Evolutionary conservation across 345 rosid species (phyloP), one percentile per base, ranked within the genome.

Genomic region (Balakata baccata): DNA sequence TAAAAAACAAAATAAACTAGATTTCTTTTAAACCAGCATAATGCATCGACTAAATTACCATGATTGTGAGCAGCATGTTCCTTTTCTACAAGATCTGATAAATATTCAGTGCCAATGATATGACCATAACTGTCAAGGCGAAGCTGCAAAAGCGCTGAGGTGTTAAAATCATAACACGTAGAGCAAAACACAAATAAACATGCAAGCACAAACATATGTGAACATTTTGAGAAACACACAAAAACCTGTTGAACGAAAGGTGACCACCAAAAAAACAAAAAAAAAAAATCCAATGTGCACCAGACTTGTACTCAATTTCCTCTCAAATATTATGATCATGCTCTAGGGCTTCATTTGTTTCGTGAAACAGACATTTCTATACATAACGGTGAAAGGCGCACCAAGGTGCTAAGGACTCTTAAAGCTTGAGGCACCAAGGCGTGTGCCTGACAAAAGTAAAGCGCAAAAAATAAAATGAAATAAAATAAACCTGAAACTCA

Each of bases 81-180:
- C 83, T 88, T 89, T 80, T 96, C 98, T 47, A 96, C 97, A 77
- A 96, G 98, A 81, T 96, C 98, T 58, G 96, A 89, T 74, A 96
- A 61, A 83, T 85, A 93, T 78, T 96, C 98, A 13, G 98, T 90
- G 85, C 98, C 99, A 80, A 90, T 84, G 64, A 93, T 85, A 74
- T 93, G 97, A 69, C 98, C 97, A 81, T 86, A 66, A 75, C 84
- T 87, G 88, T 91, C 84, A 75, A 93, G 78, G 56, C 95, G 98
- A 83, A 93, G 97, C 98, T 96, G 97, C 89, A 89, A 46, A 81
- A 74, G 76, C 45, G 69, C 79, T 46, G 37, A 63, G 50, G 69
- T 52, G 86, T 84, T 64, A 81, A 76, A 3, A 63, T 64, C 11
- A 43, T 59, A 77, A 54, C 46, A 61, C n/a, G 37, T 25, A 41